Evolutionary conservation across 352 stramenopile species (phyloP).

Genomic region (Phytopythium vexans): DNA sequence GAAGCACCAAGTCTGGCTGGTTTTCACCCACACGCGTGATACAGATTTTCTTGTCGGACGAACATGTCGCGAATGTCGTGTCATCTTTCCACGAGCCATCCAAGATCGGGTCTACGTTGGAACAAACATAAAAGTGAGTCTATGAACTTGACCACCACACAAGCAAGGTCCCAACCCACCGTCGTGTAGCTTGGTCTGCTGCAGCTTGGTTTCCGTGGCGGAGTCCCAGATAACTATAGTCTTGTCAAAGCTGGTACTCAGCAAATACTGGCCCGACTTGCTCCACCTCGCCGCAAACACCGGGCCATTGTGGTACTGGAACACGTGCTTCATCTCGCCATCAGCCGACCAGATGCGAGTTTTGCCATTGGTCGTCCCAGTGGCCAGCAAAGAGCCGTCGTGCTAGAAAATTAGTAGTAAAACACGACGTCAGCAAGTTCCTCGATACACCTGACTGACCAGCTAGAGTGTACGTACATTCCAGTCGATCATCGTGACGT

Average conservation of each 20-base stretch:
- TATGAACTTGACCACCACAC: background rate
- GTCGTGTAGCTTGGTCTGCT: constrained; percentile 93
- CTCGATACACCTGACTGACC: background rate
- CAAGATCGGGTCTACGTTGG: constrained; percentile 64
- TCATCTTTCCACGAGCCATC: constrained; percentile 95
- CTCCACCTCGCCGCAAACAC: constrained; percentile 86
- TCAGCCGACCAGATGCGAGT: constrained; percentile 73
- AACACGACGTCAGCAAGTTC: constrained; percentile 15
- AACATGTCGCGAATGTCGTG: constrained; percentile 93
- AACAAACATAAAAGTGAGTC: background rate
- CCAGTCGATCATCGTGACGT: constrained; percentile 98
- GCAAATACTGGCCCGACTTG: constrained; percentile 64
- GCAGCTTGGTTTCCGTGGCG: constrained; percentile 89
- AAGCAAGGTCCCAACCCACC: constrained; percentile 9
- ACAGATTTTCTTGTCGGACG: constrained; percentile 91
- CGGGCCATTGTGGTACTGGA: constrained; percentile 82
- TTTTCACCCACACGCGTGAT: constrained; percentile 85
- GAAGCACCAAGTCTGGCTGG: constrained; percentile 79
- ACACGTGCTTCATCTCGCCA: constrained; percentile 80
- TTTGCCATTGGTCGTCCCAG: constrained; percentile 95
- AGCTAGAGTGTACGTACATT: constrained; percentile 60
- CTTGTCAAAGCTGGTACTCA: constrained; percentile 86
- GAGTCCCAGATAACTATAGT: constrained; percentile 81
- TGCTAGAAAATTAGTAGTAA: constrained; percentile 28
- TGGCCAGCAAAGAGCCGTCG: constrained; percentile 91